Base-by-base conservation (phyloP, 176 grass and related monocot genomes). In the Tillandsia fasciculata region DNA sequence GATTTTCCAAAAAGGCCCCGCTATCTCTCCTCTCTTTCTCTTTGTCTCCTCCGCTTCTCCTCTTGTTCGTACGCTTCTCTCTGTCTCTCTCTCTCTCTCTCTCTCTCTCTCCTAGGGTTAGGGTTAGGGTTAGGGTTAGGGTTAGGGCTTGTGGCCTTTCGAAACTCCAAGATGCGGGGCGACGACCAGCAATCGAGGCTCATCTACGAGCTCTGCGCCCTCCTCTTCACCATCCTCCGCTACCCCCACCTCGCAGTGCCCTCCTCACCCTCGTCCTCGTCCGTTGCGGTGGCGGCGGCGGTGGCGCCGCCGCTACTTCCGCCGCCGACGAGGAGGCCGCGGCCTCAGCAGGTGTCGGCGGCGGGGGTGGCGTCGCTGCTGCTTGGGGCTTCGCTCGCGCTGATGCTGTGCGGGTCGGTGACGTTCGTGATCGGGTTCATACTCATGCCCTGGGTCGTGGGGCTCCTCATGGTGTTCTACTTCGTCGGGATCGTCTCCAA, bases 341-440 rank as follows among this genome's bases (percentile, higher is more conserved):
- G 72, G 71, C 64, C 74, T 29, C 72, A 28, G 28, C 71, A 58
- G 49, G 82, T 97, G 29, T 82, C 93, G 27, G 81, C 89, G 49
- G 86, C 81, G 0, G 89, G 81, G 33, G 56, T 92, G 49, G 89
- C 84, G 11, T 87, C 89, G 48, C 91, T 92, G 76, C 77, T 92
- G 18, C 80, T 97, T 1, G 93, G 93, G 8, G 84, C 77, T 52
- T 97, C 89, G 51, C 75, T 97, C 64, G 82, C 93, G 20, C 83
- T 97, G 42, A 97, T 97, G 89, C 53, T 97, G 33, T 92, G 86
- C 63, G 93, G 93, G 10, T 92, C 82, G 0, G 71, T 97, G 15
- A 87, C 86, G 72, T 97, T 97, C 81, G 81, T 97, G 81, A 78
- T 97, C 11, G 93, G 89, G 0, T 97, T 97, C 93, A 87, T 97